Percentiles rank a stretch among this genome's conserved stretches.
These are phyloP conservation scores for Hyaloperonospora brassicae DNA, from an alignment of 352 stramenopile species.

Conservation along the genomic window DNA sequence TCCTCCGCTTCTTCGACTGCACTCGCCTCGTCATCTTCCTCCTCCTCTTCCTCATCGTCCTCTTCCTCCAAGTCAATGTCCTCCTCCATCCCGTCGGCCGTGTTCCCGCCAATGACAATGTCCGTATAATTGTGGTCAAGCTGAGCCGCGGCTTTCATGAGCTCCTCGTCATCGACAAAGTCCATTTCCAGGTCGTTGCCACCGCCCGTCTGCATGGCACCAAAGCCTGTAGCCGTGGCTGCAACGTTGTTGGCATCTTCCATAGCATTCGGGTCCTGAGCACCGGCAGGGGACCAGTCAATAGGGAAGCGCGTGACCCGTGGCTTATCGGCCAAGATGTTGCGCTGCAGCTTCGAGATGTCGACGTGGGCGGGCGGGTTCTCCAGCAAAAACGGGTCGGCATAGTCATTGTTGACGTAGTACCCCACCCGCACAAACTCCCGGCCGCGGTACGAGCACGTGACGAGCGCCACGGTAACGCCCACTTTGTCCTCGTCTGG, in stretches of 20 bases:
- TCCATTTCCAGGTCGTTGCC: conserved; percentile 47
- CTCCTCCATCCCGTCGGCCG: conserved; percentile 46
- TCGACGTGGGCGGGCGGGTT: conserved; percentile 78
- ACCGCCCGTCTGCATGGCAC: conserved; percentile 18
- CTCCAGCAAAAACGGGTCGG: conserved; percentile 80
- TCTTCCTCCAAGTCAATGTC: conserved; percentile 64
- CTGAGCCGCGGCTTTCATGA: conserved; percentile 78
- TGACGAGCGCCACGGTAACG: conserved; percentile 97
- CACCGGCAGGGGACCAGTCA: conserved; percentile 84
- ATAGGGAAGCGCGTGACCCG: conserved; percentile 93
- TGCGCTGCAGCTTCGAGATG: conserved; percentile 90
- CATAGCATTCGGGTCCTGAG: conserved; percentile 38
- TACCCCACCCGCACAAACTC: conserved; percentile 96
- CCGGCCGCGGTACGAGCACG: conserved; percentile 94
- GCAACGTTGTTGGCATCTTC: conserved; percentile 26
- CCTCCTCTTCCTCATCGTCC: conserved; percentile 55
- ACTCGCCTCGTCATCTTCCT: conserved; percentile 56
- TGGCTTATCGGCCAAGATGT: conserved; percentile 96
- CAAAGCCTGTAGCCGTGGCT: conserved; percentile 12
- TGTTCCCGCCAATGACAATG: conserved; percentile 74
- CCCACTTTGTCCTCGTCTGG: conserved; percentile 95
- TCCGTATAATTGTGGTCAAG: conserved; percentile 85
- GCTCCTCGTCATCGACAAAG: conserved; percentile 78
- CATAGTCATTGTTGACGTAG: conserved; percentile 99
- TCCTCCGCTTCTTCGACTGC: conserved; percentile 61